Conservation (phyloP, 805 yeast genomes). For the Cyberlindnera galapagoensis region DNA sequence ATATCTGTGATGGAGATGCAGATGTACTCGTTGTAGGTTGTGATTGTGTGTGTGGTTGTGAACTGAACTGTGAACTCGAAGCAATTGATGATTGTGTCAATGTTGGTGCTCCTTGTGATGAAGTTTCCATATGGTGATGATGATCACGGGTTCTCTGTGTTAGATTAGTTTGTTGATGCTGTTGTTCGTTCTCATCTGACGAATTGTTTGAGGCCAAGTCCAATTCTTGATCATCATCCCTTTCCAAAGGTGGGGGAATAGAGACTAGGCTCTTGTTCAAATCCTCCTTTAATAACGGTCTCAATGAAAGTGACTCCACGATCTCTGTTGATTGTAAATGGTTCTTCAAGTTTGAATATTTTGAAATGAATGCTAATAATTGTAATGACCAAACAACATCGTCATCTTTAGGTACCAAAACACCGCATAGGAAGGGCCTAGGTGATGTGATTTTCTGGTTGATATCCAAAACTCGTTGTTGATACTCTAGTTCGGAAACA, state of each 20-base stretch:
- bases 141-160: conserved; percentile 2
- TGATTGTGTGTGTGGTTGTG: conserved; percentile 9
- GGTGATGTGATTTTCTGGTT: conserved; percentile 34
- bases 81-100: conserved; percentile 5
- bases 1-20: conserved; percentile 2
- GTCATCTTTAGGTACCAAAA: conserved; percentile 84
- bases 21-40: conserved; percentile 1
- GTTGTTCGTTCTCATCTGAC: conserved; percentile 15
- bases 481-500: conserved; percentile 7
- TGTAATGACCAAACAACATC: conserved; percentile 94
- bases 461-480: conserved; percentile 14
- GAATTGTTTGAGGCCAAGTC: conserved; percentile 23
- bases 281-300: conserved; percentile 28
- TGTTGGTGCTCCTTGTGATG: conserved; percentile 3
- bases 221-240: conserved; percentile 40
- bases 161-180: conserved; percentile 3
- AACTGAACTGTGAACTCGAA: conserved; percentile 4
- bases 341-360: conserved; percentile 75
- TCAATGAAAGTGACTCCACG: conserved; percentile 59
- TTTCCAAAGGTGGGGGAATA: conserved; percentile 11
- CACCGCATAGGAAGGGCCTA: conserved; percentile 55
- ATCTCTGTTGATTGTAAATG: conserved; percentile 69
- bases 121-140: background rate
- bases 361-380: conserved; percentile 85
- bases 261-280: conserved; percentile 20